Evolutionary conservation across 2,329 filamentous ascomycete species (phyloP), one percentile per base, ranked within the genome.

Genomic region (Thielaviopsis musarum): DNA sequence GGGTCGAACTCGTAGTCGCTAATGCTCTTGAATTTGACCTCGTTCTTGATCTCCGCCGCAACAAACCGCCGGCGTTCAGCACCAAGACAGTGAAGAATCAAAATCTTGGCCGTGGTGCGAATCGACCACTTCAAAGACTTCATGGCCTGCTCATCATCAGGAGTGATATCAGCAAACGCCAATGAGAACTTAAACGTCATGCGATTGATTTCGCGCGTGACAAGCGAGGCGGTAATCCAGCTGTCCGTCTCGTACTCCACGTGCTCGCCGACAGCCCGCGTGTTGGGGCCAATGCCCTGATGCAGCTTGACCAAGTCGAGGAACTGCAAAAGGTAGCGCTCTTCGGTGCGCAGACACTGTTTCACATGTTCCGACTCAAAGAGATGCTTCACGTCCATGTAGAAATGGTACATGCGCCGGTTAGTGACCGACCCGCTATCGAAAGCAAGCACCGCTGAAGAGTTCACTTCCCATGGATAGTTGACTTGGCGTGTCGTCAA

Each of bases 241-340:
- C 89, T 87, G 71, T 98, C 94, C 1, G 91, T 94, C 71, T 98
- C 93, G 68, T 97, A 98, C 70, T 98, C 94, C 34, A 98, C 88
- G 69, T 98, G 93, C 67, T 97, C 93, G 17, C 91, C 90, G 22
- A 96, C 82, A 2, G 91, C 93, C 63, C 94, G 67, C 26, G 91
- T 78, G 66, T 97, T 98, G 1, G 93, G 93, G 66, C 91, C 96
- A 59, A 98, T 96, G 28, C 93, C 91, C 72, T 98, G 94, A 64
- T 96, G 91, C 53, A 98, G 79, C 70, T 96, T 96, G 64, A 95
- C 89, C 17, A 98, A 76, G 68, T 98, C 94, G 52, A 98, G 75
- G 71, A 97, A 98, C 67, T 98, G 94, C 69, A 94, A 77, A 59
- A 96, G 78, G 67, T 98, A 98, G 61, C 90, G 82, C 58, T 86